A percentile compares a stretch with the other conserved stretches of the same genome.
These are phyloP conservation scores for Aspergillus pseudotamarii DNA, from an alignment of 2,329 filamentous ascomycete species.

Conservation along the genomic window DNA sequence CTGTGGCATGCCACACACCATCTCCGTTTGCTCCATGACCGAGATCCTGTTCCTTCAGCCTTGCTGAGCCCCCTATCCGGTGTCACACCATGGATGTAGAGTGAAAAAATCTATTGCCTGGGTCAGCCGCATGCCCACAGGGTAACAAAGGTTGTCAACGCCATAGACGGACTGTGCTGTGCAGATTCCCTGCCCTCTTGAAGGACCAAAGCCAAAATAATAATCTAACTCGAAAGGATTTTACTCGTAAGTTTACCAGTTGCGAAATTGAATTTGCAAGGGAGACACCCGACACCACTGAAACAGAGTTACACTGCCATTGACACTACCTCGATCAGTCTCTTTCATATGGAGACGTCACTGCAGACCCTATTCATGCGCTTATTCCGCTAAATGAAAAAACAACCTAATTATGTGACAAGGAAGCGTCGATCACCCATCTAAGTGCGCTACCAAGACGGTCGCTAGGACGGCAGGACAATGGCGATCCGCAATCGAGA, in stretches of 20 bases:
- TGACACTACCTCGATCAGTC: not conserved
- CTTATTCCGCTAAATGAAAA: not conserved
- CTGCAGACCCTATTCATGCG: not conserved
- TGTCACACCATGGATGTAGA: not conserved
- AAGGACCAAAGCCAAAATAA: not conserved
- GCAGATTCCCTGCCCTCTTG: not conserved
- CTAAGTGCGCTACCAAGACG: not conserved
- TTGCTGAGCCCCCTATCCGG: not conserved
- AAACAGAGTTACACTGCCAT: not conserved
- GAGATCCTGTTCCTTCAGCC: too few relatives aligned
- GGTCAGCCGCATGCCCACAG: not conserved
- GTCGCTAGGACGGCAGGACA: not conserved
- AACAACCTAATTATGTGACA: not conserved
- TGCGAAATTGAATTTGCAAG: too few relatives aligned
- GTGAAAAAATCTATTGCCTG: not conserved
- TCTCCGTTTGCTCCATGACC: too few relatives aligned
- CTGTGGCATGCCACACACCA: not conserved
- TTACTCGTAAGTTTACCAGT: too few relatives aligned
- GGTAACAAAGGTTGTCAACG: not conserved
- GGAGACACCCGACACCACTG: not conserved
- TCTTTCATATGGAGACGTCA: too few relatives aligned
- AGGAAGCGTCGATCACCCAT: not conserved
- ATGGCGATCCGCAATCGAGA: not conserved
- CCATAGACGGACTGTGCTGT: not conserved
- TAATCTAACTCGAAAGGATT: not conserved